Evolutionary conservation across 495 filamentous ascomycete genomes (phyloP).

Genomic region (Rhypophila decipiens): DNA sequence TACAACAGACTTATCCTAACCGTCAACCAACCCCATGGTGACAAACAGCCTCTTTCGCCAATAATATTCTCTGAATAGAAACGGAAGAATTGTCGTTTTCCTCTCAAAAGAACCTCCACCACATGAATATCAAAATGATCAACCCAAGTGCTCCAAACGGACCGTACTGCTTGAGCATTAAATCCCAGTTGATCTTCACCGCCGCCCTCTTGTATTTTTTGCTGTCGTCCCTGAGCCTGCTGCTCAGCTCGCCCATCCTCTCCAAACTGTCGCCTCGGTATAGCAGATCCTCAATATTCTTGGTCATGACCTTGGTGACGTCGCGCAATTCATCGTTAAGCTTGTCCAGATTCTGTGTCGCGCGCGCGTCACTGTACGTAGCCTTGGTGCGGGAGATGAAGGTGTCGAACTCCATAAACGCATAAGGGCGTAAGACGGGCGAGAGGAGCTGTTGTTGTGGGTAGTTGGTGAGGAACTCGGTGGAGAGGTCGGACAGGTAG

Average conservation of each 20-base stretch:
- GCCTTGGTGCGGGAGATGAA: constrained; percentile 92
- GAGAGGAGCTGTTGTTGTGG: constrained; percentile 61
- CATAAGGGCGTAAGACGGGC: constrained; percentile 78
- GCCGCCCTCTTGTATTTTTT: constrained; percentile 89
- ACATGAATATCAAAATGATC: constrained; percentile 77
- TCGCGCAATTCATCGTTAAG: constrained; percentile 93
- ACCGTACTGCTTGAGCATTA: constrained; percentile 94
- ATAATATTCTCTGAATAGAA: too few species aligned
- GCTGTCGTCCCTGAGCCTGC: constrained; percentile 80
- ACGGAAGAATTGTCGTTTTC: constrained; percentile 4
- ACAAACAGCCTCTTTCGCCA: too few species aligned
- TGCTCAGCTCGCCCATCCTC: constrained; percentile 93
- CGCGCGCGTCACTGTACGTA: constrained; percentile 89
- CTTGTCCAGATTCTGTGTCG: constrained; percentile 78
- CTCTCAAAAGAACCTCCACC: constrained; percentile 82
- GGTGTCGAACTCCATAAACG: constrained; percentile 95
- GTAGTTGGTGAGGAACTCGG: constrained; percentile 90
- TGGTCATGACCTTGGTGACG: constrained; percentile 99
- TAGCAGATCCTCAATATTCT: constrained; percentile 97
- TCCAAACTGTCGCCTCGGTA: constrained; percentile 94
- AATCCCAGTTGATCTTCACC: constrained; percentile 96
- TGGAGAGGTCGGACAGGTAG: constrained; percentile 86
- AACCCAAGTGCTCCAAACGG: constrained; percentile 74
- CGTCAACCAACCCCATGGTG: too few species aligned
- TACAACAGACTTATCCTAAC: too few species aligned